Base-by-base conservation (phyloP, 2,329 filamentous ascomycete species). In the Verticillium nonalfalfae region DNA sequence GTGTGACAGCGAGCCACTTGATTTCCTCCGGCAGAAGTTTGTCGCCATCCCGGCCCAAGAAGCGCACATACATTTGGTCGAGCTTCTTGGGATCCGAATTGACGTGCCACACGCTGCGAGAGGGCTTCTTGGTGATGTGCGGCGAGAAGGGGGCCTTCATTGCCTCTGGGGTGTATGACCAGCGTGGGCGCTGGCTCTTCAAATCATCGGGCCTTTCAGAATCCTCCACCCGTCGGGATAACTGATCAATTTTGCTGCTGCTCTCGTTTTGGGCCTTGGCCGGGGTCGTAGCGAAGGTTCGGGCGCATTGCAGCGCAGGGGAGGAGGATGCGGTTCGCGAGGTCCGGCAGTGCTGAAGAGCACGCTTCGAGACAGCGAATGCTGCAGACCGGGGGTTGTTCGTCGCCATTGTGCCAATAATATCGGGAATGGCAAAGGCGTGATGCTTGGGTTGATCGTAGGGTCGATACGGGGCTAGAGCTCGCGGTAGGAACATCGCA, bases 1-100 rank as follows among this genome's bases (percentile, higher is more conserved):
- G 95, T 66, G 95, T 99, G 61, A 99, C 86, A 35, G 93, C 93
- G 70, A 98, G 80, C 95, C 95, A 99, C 79, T 97, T 98, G 64
- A 95, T 82, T 78, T 99, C 94, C 15, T 97, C 93, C 1, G 90
- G 88, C 62, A 99, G 81, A 73, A 95, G 74, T 68, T 83, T 85
- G 67, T 90, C 85, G 61, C 90, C 91, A 56, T 84, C 86, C 56
- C 80, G 80, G 6, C 93, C 94, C 60, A 98, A 78, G 67, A 98
- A 84, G 59, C 81, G 81, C 66, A 84, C 81, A 75, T 97, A 96
- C 74, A 92, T 90, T 57, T 84, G 80, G 73, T 98, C 90, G 60
- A 99, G 80, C 70, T 81, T 81, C 66, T 79, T 81, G 10, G 91
- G 90, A 70, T 93, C 86, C 21, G 85, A 82, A 76, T 98, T 98